Evolutionary conservation across 495 filamentous ascomycete genomes (phyloP), one percentile per base, ranked within the genome.

Genomic region (Aspergillus sclerotiicarbonarius): DNA sequence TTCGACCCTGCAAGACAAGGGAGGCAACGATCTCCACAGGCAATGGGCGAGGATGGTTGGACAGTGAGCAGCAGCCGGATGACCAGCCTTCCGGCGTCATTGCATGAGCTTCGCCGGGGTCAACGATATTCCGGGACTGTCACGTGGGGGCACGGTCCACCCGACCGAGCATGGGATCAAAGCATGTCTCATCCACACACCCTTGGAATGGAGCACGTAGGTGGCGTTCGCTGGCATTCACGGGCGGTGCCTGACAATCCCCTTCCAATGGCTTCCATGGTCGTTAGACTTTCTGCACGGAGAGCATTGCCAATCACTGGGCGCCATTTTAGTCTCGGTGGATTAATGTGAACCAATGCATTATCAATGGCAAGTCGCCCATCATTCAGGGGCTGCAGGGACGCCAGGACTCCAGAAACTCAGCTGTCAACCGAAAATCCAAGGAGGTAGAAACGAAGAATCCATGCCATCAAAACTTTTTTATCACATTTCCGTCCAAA

Each of bases 31-130:
- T 16, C 30, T 32, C 29, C 4, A 25, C 6, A 30, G 6, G 46
- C 19, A 25, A n/a, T 49, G 13, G 20, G 20, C 6, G 21, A 25
- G 5, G 29, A 15, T 8, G 46, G 46, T 30, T 29, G 46, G 46
- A 49, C 13, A 13, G 15, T 3, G 47, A 50, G 47, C 13, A 32
- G 47, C 31, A 20, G 16, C 9, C 29, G 16, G 25, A 18, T n/a
- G 16, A 50, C 47, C 47, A 50, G 25, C 47, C 47, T 50, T 31
- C 46, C 20, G 46, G 33, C 51, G 39, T 53, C 51, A 53, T 53
- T 33, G 51, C 51, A 33, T 51, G 44, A 47, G 44, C 44, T 47
- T 8, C 25, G 47, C n/a, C n/a, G 13, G 47, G 47, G 29, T 16
- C 25, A 50, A 50, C 47, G 10, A 50, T 50, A 25, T 50, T 50